These are phyloP conservation scores for Verruconis gallopava DNA, from an alignment of 2,329 filamentous ascomycete species.

Conservation along the genomic window DNA sequence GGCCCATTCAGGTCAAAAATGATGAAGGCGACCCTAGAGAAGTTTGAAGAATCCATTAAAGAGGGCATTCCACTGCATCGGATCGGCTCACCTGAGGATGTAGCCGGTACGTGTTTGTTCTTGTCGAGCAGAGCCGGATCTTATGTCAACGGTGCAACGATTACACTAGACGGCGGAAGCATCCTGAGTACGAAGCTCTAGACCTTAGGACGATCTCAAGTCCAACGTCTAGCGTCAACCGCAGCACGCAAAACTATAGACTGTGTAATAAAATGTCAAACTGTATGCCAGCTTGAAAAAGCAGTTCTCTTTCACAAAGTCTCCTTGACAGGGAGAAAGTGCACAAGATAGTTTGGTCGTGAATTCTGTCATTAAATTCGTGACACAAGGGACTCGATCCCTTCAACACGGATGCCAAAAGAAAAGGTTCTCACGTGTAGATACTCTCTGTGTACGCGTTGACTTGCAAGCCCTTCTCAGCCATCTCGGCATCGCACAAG, in stretches of 20 bases:
- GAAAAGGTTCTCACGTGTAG: constrained; percentile 45
- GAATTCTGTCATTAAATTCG: no score
- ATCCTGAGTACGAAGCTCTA: constrained; percentile 26
- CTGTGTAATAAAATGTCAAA: no score
- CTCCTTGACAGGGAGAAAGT: no score
- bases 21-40: constrained; percentile 56
- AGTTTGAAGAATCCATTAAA: constrained; percentile 43
- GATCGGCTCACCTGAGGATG: constrained; percentile 55
- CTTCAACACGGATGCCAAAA: no score
- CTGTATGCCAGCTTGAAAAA: no score
- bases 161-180: constrained; percentile 28
- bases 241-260: no score
- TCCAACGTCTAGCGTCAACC: no score
- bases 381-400: no score
- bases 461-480: constrained; percentile 73
- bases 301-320: no score
- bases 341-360: no score
- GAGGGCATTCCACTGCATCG: constrained; percentile 50
- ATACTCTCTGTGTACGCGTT: constrained; percentile 82
- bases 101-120: constrained; percentile 60
- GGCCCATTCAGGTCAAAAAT: constrained; percentile 60
- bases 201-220: no score
- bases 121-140: constrained; percentile 51
- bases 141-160: constrained; percentile 31
- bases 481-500: constrained; percentile 73